A percentile compares a stretch with the other conserved stretches of the same genome.
These are phyloP conservation scores for Groenewaldozyma auringiensis DNA, from an alignment of 1,139 yeast species.

Conservation along the genomic window DNA sequence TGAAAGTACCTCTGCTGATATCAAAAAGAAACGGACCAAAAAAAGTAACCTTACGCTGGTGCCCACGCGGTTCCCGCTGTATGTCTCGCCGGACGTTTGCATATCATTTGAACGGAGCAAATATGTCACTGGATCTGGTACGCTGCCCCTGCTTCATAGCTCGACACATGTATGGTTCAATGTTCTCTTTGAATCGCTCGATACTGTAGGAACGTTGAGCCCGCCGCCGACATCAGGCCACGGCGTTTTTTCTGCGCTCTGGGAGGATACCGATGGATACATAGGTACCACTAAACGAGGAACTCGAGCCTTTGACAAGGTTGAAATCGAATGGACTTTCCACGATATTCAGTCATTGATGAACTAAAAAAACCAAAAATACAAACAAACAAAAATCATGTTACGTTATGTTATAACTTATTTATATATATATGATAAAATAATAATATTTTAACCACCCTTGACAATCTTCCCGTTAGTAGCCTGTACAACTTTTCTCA, in stretches of 20 bases:
- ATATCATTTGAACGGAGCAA: conserved; percentile 14
- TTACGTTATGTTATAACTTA: too few species aligned
- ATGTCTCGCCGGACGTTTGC: conserved; percentile 19
- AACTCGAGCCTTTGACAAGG: conserved; percentile 41
- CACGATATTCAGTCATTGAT: neutral
- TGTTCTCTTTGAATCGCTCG: conserved; percentile 28
- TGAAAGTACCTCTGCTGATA: neutral
- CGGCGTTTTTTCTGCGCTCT: conserved; percentile 29
- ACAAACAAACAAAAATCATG: neutral
- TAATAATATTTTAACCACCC: conserved; percentile 43
- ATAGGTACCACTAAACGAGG: conserved; percentile 56
- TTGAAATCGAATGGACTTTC: conserved; percentile 37
- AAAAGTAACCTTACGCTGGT: neutral
- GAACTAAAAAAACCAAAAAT: neutral
- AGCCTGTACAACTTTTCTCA: conserved; percentile 48
- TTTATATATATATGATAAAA: too few species aligned
- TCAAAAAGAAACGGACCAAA: neutral
- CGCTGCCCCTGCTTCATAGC: conserved; percentile 16
- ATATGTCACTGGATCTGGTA: conserved; percentile 1
- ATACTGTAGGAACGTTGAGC: neutral
- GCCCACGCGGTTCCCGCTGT: neutral
- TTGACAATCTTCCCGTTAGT: conserved; percentile 49
- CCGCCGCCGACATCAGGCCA: conserved; percentile 8
- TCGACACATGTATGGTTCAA: conserved; percentile 31
- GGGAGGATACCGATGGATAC: conserved; percentile 67